These are phyloP conservation scores for Phytophthora crassamura DNA, from an alignment of 352 stramenopile genomes.

Conservation along the genomic window DNA sequence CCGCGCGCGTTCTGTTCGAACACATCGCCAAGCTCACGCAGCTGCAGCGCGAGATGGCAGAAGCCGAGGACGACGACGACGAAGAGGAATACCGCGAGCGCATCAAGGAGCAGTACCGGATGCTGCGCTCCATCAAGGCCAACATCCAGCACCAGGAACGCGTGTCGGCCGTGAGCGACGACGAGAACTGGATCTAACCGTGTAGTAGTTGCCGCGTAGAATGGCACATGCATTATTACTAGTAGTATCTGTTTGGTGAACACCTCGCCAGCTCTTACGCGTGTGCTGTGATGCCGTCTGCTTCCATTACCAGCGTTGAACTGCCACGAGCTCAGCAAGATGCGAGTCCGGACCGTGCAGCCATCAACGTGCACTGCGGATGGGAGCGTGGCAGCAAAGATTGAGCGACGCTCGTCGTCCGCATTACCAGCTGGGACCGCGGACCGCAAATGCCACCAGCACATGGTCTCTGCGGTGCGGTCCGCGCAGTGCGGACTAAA, in stretches of 20 bases:
- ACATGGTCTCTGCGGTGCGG: background rate
- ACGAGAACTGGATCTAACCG: constrained; percentile 37
- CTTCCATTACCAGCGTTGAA: background rate
- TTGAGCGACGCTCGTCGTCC: constrained; percentile 11
- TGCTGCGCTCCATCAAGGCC: constrained; percentile 59
- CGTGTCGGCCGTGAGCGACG: constrained; percentile 7
- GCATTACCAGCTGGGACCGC: constrained; percentile 18
- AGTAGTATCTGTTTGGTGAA: constrained; percentile 12
- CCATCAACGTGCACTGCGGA: too few species aligned
- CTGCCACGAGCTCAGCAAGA: constrained; percentile 9
- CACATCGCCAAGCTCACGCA: constrained; percentile 64
- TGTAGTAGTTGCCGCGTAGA: constrained; percentile 21
- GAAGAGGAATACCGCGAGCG: constrained; percentile 57
- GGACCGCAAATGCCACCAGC: constrained; percentile 2
- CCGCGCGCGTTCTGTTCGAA: constrained; percentile 47
- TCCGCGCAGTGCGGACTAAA: constrained; percentile 1
- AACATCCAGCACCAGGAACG: constrained; percentile 22
- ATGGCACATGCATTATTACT: constrained; percentile 22
- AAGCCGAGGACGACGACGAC: constrained; percentile 50
- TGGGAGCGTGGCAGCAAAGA: background rate
- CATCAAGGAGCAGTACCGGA: constrained; percentile 68
- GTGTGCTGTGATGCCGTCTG: background rate
- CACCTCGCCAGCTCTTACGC: background rate
- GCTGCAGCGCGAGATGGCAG: constrained; percentile 57
- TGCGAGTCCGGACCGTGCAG: background rate